phyloP scores from a whole-genome alignment of 768 basidiomycete genomes.

The Hypholoma fasciculare region DNA sequence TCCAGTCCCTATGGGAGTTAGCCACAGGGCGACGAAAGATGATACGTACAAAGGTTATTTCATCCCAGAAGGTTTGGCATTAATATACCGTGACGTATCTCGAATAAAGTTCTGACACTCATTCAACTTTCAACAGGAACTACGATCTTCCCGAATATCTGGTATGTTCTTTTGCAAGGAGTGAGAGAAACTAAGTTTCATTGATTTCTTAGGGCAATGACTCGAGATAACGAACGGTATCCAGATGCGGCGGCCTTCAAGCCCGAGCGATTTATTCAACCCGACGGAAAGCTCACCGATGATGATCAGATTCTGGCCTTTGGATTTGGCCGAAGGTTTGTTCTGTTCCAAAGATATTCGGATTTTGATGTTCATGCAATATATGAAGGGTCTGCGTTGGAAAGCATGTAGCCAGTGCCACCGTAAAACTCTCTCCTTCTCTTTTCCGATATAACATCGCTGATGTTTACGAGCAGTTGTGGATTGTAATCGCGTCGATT shows the following conservation, averaged over 20 bases:
- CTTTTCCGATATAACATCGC: not conserved
- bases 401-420: constrained; percentile 4
- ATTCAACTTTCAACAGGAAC: not conserved
- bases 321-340: constrained; percentile 12
- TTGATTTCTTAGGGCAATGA: constrained; percentile 12
- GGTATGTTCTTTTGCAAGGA: not conserved
- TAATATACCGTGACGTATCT: no score
- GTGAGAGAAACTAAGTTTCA: not conserved
- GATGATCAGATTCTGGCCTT: constrained; percentile 7
- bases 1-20: constrained; percentile 14
- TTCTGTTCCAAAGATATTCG: no score
- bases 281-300: constrained; percentile 1
- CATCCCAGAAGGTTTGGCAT: constrained; percentile 18
- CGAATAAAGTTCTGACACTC: no score
- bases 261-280: constrained; percentile 20
- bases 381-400: constrained; percentile 3
- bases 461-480: not conserved
- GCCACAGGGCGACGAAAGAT: constrained; percentile 23
- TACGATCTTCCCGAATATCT: not conserved
- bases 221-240: constrained; percentile 17
- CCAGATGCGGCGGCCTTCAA: constrained; percentile 20
- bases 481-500: constrained; percentile 6
- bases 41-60: constrained; percentile 26
- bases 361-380: no score
- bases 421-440: not conserved